Conservation (phyloP, 768 basidiomycete genomes). For the Tricholoma hemisulphureum region DNA sequence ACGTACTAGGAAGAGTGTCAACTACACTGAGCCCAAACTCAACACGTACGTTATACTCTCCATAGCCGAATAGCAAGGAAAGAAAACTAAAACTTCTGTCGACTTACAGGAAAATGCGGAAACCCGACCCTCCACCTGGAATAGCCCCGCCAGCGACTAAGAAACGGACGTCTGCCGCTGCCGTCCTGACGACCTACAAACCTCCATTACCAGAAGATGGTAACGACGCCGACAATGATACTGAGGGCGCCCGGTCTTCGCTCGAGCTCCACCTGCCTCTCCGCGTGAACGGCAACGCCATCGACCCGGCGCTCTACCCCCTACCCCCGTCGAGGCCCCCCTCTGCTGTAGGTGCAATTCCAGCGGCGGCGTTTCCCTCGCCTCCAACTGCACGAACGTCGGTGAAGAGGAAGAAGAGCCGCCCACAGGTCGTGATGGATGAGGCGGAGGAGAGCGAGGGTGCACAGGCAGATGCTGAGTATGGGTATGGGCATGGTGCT, state of each 20-base stretch:
- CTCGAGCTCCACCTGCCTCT: conserved; percentile 28
- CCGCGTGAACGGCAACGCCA: conserved; percentile 20
- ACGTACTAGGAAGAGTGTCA: conserved; percentile 72
- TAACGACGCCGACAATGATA: conserved; percentile 36
- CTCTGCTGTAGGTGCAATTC: conserved; percentile 20
- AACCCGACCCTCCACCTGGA: conserved; percentile 60
- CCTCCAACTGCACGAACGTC: conserved; percentile 29
- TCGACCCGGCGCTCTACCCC: conserved; percentile 36
- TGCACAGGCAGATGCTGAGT: conserved; percentile 71
- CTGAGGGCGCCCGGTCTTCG: conserved; percentile 33
- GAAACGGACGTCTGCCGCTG: conserved; percentile 48
- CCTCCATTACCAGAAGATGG: conserved; percentile 21
- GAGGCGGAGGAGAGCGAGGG: conserved; percentile 65
- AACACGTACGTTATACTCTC: conserved; percentile 64
- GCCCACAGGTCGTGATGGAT: conserved; percentile 42
- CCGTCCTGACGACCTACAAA: conserved; percentile 34
- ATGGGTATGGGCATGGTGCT: conserved; percentile 23
- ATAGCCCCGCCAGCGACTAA: conserved; percentile 28
- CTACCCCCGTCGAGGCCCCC: conserved; percentile 36
- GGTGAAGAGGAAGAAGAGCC: conserved; percentile 54
- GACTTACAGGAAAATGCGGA: conserved; percentile 76
- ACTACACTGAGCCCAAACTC: conserved; percentile 85
- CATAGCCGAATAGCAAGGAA: not conserved
- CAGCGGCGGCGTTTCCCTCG: conserved; percentile 24
- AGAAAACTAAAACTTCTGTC: not conserved